Base-by-base conservation (phyloP, 441 rosid species). In the Biscutella auriculata region DNA sequence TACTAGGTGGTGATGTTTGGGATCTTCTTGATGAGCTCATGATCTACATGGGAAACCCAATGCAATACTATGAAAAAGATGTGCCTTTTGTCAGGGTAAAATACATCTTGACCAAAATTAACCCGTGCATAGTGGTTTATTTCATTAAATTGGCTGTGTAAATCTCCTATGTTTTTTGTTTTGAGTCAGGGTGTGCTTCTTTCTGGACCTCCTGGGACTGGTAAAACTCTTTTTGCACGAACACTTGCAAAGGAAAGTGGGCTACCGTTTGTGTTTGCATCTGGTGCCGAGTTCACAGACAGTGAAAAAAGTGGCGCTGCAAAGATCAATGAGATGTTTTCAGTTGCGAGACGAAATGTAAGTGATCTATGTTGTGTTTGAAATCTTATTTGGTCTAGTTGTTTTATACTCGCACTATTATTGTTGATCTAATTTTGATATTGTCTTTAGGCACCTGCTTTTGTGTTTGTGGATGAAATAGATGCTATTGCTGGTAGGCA, bases 181-280 rank as follows among this genome's bases (percentile, higher is more conserved):
- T 49, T 53, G 60, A 77, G 67, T 53, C 79, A 92, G 98, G 95
- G 95, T 52, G 84, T 92, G 74, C 98, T 92, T 78, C 86, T 92
- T 32, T 83, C 94, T 45, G 98, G 98, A 68, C 98, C 95, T 57
- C 98, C 98, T 65, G 98, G 98, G 72, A 92, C 98, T n/a, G 98
- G 98, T 36, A 92, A 92, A 75, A 92, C 98, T 40, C 94, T 88
- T 65, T 92, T 92, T 80, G 98, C 98, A 0, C 77, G 98, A 65
- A 83, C 98, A 46, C 92, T 92, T 60, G 78, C 98, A 27, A 92
- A 92, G 74, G 89, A 83, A 79, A 83, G 98, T 77, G 98, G 98
- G 44, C 64, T 88, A 70, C 97, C 98, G 41, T 88, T 92, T 53
- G 94, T 92, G 64, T 88, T 84, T 78, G 97, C 98, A 60, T 88